Evolutionary conservation across 2,329 filamentous ascomycete genomes (phyloP), one percentile per base, ranked within the genome.

Genomic region (Akanthomyces dipterigenus): DNA sequence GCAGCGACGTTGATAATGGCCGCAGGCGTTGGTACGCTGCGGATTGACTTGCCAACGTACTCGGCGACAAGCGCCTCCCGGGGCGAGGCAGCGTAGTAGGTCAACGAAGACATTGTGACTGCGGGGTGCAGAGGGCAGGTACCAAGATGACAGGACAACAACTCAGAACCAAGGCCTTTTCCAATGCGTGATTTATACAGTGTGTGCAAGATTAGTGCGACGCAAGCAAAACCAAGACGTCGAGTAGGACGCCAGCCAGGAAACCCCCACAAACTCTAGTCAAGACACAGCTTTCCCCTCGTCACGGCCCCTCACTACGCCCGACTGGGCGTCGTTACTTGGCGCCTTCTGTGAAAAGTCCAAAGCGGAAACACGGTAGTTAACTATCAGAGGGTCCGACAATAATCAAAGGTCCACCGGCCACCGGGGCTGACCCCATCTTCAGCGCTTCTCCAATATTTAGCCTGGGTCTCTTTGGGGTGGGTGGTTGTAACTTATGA

Each of bases 1-100:
- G 88, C 85, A 3, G 85, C 84, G 12, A 85, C 72, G 70, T 93
- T 89, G 16, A 93, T 75, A 45, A 93, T 78, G 3, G 82, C 83
- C 1, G 88, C 82, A 1, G 90, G 90, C 0, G 85, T 86, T 18
- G 82, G 81, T 1, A 91, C 75, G 51, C 87, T 78, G 55, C 76
- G 70, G 40, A 92, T 76, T 2, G 76, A 79, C 66, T 85, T 82
- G 62, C 87, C 86, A 26, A 90, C 74, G 68, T 67, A 71, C 38
- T 57, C 61, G 26, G 64, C 54, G n/a, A 62, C 55, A 24, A 71
- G 60, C 9, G 62, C 63, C 38, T 69, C 65, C 40, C 65, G 66
- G 28, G 68, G 65, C 26, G 69, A 65, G 11, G 65, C 45, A 20
- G 68, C 66, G 45, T 65, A 70, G 54, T 69, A 66, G 60, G 59